Evolutionary conservation across 2,329 filamentous ascomycete genomes (phyloP).

Genomic region (Chrysosporium queenslandicum): DNA sequence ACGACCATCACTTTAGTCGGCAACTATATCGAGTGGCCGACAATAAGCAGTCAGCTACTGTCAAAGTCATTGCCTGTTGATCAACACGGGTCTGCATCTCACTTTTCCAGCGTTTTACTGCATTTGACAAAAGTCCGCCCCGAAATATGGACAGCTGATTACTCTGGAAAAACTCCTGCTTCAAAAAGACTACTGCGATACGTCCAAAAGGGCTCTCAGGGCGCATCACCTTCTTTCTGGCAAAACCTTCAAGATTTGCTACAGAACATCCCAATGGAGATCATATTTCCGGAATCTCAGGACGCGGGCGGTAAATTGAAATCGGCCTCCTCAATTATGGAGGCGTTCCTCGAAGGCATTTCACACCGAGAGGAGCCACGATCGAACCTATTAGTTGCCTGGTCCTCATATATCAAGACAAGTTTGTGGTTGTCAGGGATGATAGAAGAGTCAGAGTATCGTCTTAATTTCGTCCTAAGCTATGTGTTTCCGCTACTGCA

Average conservation of each 20-base stretch:
- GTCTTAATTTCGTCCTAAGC: constrained; percentile 37
- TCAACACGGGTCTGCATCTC: constrained; percentile 63
- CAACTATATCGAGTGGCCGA: constrained; percentile 49
- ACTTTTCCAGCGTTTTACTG: constrained; percentile 58
- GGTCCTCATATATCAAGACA: constrained; percentile 62
- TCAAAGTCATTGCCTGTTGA: constrained; percentile 61
- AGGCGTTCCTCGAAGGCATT: constrained; percentile 61
- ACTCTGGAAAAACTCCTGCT: constrained; percentile 48
- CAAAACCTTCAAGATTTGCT: constrained; percentile 54
- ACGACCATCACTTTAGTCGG: constrained; percentile 42
- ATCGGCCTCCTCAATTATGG: constrained; percentile 52
- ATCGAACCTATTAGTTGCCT: constrained; percentile 57
- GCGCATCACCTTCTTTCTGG: constrained; percentile 66
- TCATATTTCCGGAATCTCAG: constrained; percentile 28
- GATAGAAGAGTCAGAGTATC: constrained; percentile 41
- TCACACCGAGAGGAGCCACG: constrained; percentile 63
- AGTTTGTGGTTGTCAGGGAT: constrained; percentile 45
- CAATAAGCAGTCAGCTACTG: constrained; percentile 60
- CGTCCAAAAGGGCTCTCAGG: constrained; percentile 73
- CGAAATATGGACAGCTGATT: constrained; percentile 61
- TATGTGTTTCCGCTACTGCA: constrained; percentile 44
- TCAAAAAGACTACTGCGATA: constrained; percentile 57
- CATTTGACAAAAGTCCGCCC: constrained; percentile 56
- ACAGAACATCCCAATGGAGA: constrained; percentile 43
- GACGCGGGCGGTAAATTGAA: constrained; percentile 30